A percentile compares a stretch with the other conserved stretches of the same genome.
Evolutionary conservation across 805 yeast genomes (phyloP).

Genomic region (Kazachstania viticola): DNA sequence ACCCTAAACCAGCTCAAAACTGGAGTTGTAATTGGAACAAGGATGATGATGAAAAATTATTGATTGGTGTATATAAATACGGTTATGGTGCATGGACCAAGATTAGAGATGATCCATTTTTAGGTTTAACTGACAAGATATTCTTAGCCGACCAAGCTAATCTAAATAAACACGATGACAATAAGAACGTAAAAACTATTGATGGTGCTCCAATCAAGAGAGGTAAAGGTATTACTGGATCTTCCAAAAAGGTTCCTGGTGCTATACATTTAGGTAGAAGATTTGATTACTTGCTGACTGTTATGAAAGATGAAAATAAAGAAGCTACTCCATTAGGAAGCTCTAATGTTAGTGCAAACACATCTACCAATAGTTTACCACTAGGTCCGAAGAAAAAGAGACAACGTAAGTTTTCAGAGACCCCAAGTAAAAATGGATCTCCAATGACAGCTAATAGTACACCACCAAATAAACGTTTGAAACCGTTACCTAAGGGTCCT

Average conservation of each 20-base stretch:
- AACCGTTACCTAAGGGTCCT: slow-evolving; percentile 22
- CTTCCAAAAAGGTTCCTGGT: slow-evolving; percentile 68
- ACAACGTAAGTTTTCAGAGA: slow-evolving; percentile 16
- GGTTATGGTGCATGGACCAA: slow-evolving; percentile 95
- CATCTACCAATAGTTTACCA: slow-evolving; percentile 6
- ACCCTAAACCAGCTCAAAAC: slow-evolving; percentile 72
- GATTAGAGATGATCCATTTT: slow-evolving; percentile 88
- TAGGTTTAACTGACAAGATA: slow-evolving; percentile 75
- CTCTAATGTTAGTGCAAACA: slow-evolving; percentile 9
- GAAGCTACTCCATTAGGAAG: slow-evolving; percentile 9
- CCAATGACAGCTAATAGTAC: slow-evolving; percentile 14
- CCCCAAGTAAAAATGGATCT: background rate
- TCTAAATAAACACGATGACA: slow-evolving; percentile 3
- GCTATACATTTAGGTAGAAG: slow-evolving; percentile 88
- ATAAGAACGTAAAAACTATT: slow-evolving; percentile 1
- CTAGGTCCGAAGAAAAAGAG: slow-evolving; percentile 22
- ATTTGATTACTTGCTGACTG: slow-evolving; percentile 70
- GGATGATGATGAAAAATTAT: slow-evolving; percentile 74
- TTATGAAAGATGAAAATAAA: slow-evolving; percentile 50
- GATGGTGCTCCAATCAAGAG: slow-evolving; percentile 8
- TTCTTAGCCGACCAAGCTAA: slow-evolving; percentile 42
- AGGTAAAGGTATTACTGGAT: slow-evolving; percentile 19
- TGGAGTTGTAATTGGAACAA: slow-evolving; percentile 87
- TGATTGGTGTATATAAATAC: slow-evolving; percentile 80
- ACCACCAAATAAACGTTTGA: slow-evolving; percentile 13